A percentile compares a stretch with the other conserved stretches of the same genome.
phyloP scores from a whole-genome alignment of 768 basidiomycete genomes.

The Thelephora ganbajun region DNA sequence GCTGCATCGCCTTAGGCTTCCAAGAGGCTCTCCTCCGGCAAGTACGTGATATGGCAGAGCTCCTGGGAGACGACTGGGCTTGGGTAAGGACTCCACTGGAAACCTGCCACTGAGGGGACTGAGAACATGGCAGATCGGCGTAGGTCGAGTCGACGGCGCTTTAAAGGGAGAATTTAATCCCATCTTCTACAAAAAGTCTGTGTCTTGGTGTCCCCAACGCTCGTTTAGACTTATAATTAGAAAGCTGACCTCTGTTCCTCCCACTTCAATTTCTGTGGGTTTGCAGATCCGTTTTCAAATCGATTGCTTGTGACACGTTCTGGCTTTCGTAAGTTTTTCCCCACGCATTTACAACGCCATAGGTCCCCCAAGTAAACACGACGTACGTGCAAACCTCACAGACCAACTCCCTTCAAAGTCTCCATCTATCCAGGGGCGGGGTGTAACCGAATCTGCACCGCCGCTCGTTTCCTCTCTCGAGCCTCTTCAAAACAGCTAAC shows the following conservation, averaged over 20 bases:
- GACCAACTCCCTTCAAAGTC: constrained; percentile 32
- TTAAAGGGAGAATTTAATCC: constrained; percentile 45
- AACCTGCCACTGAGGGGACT: not conserved
- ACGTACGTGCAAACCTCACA: too few relatives aligned
- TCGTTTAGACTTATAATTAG: not conserved
- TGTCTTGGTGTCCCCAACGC: not conserved
- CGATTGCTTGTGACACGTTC: constrained; percentile 32
- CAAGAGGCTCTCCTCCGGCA: constrained; percentile 44
- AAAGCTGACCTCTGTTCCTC: too few relatives aligned
- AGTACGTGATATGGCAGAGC: constrained; percentile 36
- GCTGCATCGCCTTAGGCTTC: constrained; percentile 21
- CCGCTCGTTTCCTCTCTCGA: constrained; percentile 21
- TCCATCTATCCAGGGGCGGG: constrained; percentile 39
- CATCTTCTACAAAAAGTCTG: constrained; percentile 41
- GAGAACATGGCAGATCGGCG: constrained; percentile 29
- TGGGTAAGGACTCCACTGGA: constrained; percentile 24
- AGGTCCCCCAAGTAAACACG: too few relatives aligned
- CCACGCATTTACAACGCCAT: too few relatives aligned
- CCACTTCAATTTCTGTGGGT: too few relatives aligned
- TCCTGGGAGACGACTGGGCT: constrained; percentile 40
- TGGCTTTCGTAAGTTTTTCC: constrained; percentile 35
- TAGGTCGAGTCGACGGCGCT: constrained; percentile 47
- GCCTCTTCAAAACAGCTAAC: constrained; percentile 18
- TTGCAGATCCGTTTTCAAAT: constrained; percentile 20
- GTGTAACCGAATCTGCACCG: constrained; percentile 34